These are phyloP conservation scores for Trichoderma sp. DNA, from an alignment of 2,329 filamentous ascomycete genomes.

Conservation along the genomic window DNA sequence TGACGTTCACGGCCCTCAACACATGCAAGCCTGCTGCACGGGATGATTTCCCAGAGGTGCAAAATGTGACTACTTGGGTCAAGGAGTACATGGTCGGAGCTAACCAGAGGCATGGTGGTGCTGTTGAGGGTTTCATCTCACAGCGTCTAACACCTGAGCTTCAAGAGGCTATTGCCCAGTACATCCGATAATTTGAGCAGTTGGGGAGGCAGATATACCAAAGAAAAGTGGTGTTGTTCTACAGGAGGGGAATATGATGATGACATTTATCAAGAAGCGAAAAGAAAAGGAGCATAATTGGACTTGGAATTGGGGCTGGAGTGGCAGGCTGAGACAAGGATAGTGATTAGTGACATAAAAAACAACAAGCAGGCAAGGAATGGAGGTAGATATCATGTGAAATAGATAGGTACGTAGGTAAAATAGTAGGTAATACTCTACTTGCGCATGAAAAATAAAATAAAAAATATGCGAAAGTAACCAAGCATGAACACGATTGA, in stretches of 20 bases:
- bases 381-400: neutral
- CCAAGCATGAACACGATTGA: neutral
- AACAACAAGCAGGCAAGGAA: neutral
- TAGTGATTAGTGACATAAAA: neutral
- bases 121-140: slow-evolving; percentile 67
- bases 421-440: neutral
- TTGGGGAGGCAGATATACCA: neutral
- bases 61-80: slow-evolving; percentile 83
- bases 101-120: slow-evolving; percentile 69
- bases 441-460: neutral
- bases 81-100: slow-evolving; percentile 72
- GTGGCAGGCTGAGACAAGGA: neutral
- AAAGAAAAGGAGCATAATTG: neutral
- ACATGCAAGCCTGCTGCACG: slow-evolving; percentile 73
- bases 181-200: slow-evolving; percentile 41
- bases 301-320: neutral
- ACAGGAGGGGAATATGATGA: neutral
- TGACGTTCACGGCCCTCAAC: slow-evolving; percentile 90
- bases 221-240: neutral
- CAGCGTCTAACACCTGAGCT: slow-evolving; percentile 66
- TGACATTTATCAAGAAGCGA: neutral
- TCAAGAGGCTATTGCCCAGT: slow-evolving; percentile 51
- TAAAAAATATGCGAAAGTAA: neutral
- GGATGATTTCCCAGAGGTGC: slow-evolving; percentile 85
- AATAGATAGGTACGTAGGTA: slow-evolving; percentile 13